Base-by-base conservation (phyloP, 768 basidiomycete species). In the Leucocoprinus birnbaumii region DNA sequence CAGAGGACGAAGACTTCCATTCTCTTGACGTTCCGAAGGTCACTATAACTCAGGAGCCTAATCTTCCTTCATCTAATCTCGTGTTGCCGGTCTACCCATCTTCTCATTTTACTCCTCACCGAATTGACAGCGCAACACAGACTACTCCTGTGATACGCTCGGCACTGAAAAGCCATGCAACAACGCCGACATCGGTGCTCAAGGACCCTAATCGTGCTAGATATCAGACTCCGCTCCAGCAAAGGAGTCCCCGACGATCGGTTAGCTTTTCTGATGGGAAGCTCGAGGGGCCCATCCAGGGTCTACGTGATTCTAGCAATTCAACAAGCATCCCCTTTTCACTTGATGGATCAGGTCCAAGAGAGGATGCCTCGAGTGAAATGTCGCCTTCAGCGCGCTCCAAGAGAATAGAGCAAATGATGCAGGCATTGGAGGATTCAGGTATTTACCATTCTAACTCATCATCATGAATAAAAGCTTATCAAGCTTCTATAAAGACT, bases 211-310 rank as follows among this genome's bases (percentile, higher is more conserved):
- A 65, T 62, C 75, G 77, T 26, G 63, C 69, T n/a, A 73, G 71
- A 48, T 71, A 80, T 59, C 75, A 75, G 56, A 89, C 83, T 16
- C 87, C 86, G n/a, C 68, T 77, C 37, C 74, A 74, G 46, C 71
- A 65, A 50, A 59, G 69, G 14, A 69, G 71, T 11, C 83, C 86
- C 61, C 82, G 86, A n/a, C 80, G 93, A 37, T 93, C 90, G 41
- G 96, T 99, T 55, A 96, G 93, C 68, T 99, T 99, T 73, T 97
- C 94, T 22, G 97, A 99, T 66, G 97, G 97, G 4, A 89, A 86
- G 66, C 81, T 80, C 57, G 86, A 89, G 27, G 95, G 96, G 2
- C 93, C 91, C n/a, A 97, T 97, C 44, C 74, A 75, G 51, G 91
- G 87, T 3, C 68, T 87, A 41, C 70, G 42, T 27, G 53, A 51